Conservation (phyloP, 306 rosid genomes). For the Vigna radiata region DNA sequence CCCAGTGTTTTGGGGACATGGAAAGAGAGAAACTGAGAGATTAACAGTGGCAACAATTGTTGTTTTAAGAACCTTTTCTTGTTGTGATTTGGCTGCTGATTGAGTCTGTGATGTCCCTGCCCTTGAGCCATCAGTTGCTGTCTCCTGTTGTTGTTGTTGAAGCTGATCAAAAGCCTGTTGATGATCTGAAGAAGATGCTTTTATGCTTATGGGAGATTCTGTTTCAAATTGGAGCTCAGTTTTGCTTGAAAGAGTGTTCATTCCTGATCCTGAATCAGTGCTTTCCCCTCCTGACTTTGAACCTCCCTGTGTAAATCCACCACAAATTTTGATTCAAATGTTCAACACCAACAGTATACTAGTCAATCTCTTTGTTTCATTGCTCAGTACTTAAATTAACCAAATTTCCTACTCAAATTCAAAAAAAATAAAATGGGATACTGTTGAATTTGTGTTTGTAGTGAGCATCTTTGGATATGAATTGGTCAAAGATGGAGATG, state of each 20-base stretch:
- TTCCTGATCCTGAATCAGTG: conserved; percentile 87
- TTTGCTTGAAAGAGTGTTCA: conserved; percentile 68
- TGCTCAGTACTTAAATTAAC: neutral
- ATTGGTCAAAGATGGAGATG: conserved; percentile 59
- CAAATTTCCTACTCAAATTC: neutral
- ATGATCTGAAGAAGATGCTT: conserved; percentile 65
- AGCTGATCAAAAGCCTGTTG: conserved; percentile 58
- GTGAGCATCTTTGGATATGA: conserved; percentile 41
- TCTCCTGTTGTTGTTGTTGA: conserved; percentile 50
- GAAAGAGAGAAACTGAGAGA: conserved; percentile 47
- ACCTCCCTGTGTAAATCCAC: conserved; percentile 60
- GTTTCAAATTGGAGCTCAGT: conserved; percentile 69
- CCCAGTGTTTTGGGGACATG: conserved; percentile 54
- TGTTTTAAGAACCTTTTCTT: conserved; percentile 66
- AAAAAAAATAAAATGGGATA: neutral
- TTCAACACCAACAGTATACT: neutral
- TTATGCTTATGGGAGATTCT: conserved; percentile 78
- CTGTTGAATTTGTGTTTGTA: conserved; percentile 13
- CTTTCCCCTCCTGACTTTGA: conserved; percentile 89
- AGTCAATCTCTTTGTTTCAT: neutral
- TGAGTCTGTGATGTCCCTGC: conserved; percentile 63
- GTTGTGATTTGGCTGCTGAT: conserved; percentile 64
- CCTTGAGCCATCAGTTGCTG: conserved; percentile 58
- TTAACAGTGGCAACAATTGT: conserved; percentile 43
- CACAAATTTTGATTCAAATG: conserved; percentile 31